Evolutionary conservation across 441 rosid genomes (phyloP).

Genomic region (Populus trichocarpa): DNA sequence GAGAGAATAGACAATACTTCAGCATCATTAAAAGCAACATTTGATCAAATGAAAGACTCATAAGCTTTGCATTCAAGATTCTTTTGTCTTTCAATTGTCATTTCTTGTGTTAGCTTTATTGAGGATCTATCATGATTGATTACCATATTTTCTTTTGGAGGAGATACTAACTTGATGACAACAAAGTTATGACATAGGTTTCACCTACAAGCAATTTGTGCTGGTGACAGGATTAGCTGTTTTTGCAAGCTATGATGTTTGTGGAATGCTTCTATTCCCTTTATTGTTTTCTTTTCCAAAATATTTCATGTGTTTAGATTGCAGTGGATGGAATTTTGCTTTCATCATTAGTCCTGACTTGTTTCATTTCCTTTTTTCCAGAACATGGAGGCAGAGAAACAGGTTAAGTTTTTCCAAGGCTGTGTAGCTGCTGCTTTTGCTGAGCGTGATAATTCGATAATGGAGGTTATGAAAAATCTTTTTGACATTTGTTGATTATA

Average conservation of each 20-base stretch:
- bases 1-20: not conserved
- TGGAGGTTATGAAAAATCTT: slow-evolving; percentile 62
- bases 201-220: not conserved
- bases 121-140: not conserved
- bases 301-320: not conserved
- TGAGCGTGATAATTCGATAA: slow-evolving; percentile 83
- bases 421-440: slow-evolving; percentile 98
- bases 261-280: not conserved
- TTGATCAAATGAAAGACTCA: not conserved
- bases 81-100: slow-evolving; percentile 2
- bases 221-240: not conserved
- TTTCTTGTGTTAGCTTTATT: not conserved
- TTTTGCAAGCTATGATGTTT: slow-evolving; percentile 1
- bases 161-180: not conserved
- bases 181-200: not conserved
- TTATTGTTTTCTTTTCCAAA: not conserved
- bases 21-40: not conserved
- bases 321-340: slow-evolving; percentile 2
- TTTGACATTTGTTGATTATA: slow-evolving; percentile 6
- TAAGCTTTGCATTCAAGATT: not conserved
- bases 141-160: not conserved
- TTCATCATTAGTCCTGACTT: slow-evolving; percentile 1
- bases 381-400: slow-evolving; percentile 94
- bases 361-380: slow-evolving; percentile 22
- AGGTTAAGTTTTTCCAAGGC: slow-evolving; percentile 91